Percentiles rank a stretch among this genome's conserved stretches.
These are phyloP conservation scores for Fusarium lateritium DNA, from an alignment of 2,329 filamentous ascomycete genomes.

Conservation along the genomic window DNA sequence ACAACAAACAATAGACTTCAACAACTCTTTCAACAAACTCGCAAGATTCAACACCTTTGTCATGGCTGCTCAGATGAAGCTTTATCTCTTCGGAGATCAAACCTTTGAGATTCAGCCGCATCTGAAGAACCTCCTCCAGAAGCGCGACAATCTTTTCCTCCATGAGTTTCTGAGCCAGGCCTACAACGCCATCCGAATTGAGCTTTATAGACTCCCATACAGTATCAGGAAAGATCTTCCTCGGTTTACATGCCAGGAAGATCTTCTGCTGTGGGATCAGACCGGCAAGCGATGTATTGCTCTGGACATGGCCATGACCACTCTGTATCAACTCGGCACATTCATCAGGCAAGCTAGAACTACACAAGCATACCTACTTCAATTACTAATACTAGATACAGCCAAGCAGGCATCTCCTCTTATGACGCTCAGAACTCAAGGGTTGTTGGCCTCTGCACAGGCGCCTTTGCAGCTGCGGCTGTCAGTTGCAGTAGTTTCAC, in stretches of 20 bases:
- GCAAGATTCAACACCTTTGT: conserved; percentile 42
- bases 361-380: fast-evolving
- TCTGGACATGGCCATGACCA: conserved; percentile 43
- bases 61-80: conserved; percentile 26
- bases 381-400: background rate
- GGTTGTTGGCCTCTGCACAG: conserved; percentile 42
- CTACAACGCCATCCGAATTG: conserved; percentile 36
- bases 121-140: conserved; percentile 33
- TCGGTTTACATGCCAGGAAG: conserved; percentile 39
- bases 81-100: conserved; percentile 44
- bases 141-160: conserved; percentile 42
- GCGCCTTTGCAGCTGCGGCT: conserved; percentile 41
- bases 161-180: conserved; percentile 38
- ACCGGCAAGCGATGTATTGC: conserved; percentile 38
- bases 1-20: conserved; percentile 27
- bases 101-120: conserved; percentile 41
- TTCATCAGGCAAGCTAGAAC: conserved; percentile 23
- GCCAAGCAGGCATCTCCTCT: conserved; percentile 31
- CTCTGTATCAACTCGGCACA: conserved; percentile 38
- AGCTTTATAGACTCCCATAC: conserved; percentile 33
- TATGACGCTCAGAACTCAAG: conserved; percentile 36
- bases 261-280: conserved; percentile 39
- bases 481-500: conserved; percentile 42
- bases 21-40: conserved; percentile 15
- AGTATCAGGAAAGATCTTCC: conserved; percentile 37